phyloP scores from a whole-genome alignment of 176 grass and related monocot species.

The Otatea glauca region DNA sequence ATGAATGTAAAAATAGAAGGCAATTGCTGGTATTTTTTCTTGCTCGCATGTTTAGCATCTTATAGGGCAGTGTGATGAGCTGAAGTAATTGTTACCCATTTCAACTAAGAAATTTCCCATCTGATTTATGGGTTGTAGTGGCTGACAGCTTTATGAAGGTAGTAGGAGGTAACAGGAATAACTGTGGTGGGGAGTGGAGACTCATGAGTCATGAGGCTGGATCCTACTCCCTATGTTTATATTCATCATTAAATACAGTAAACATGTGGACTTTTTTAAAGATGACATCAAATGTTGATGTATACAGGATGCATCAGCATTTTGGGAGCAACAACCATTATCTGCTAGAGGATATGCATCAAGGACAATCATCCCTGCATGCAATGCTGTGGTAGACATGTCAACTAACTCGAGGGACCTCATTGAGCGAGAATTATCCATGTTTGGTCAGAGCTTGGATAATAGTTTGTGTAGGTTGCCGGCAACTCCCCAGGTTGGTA shows the following conservation, averaged over 20 bases:
- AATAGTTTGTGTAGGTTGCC: constrained; percentile 91
- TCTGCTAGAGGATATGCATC: constrained; percentile 84
- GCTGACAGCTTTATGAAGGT: constrained; percentile 18
- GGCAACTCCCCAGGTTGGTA: constrained; percentile 86
- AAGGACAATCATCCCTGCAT: constrained; percentile 82
- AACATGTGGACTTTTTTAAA: constrained; percentile 24
- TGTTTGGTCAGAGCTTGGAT: constrained; percentile 88
- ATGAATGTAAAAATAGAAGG: constrained; percentile 14
- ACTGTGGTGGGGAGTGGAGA: not conserved
- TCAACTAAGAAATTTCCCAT: constrained; percentile 24
- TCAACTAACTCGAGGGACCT: constrained; percentile 90
- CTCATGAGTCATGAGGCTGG: constrained; percentile 27
- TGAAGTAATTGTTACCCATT: not conserved
- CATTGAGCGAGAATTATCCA: constrained; percentile 81
- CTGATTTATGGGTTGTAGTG: constrained; percentile 15
- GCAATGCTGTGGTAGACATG: constrained; percentile 80
- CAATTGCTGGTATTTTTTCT: constrained; percentile 24
- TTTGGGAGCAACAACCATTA: constrained; percentile 97
- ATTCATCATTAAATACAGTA: constrained; percentile 7
- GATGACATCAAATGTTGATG: constrained; percentile 12
- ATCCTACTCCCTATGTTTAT: constrained; percentile 7
- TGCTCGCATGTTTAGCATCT: constrained; percentile 20
- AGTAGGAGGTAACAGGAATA: constrained; percentile 36
- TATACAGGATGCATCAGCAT: constrained; percentile 85
- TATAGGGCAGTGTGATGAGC: not conserved